Conservation (phyloP, 1,284 basidiomycete species). For the Ganoderma sinense region DNA sequence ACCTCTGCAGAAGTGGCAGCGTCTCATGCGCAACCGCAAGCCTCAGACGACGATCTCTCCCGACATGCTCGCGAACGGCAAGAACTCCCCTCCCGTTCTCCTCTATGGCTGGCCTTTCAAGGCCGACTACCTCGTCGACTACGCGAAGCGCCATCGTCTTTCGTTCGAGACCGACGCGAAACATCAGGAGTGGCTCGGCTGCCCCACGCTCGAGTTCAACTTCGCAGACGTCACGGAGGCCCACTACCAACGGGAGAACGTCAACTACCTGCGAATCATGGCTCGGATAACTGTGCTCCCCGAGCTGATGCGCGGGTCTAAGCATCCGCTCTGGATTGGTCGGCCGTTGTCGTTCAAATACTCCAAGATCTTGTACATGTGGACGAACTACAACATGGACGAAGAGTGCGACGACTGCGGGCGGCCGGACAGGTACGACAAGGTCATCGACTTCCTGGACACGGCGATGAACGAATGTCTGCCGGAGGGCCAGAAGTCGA, state of each 20-base stretch:
- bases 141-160: not conserved
- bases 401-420: not conserved
- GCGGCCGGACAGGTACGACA: not conserved
- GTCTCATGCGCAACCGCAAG: not conserved
- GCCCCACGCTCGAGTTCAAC: conserved; percentile 5
- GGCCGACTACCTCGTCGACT: conserved; percentile 6
- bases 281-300: not conserved
- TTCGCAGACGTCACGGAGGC: conserved; percentile 7
- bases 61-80: not conserved
- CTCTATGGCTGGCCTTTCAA: conserved; percentile 7
- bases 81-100: not conserved
- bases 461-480: conserved; percentile 8
- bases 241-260: not conserved
- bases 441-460: not conserved
- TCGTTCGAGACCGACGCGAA: not conserved
- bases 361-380: conserved; percentile 10
- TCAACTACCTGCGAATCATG: not conserved
- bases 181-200: not conserved
- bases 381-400: conserved; percentile 9
- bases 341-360: conserved; percentile 6
- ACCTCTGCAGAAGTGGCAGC: conserved; percentile 6
- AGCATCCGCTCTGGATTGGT: not conserved
- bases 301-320: not conserved
- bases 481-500: not conserved
- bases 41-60: not conserved